Evolutionary conservation across 306 rosid species (phyloP), one percentile per base, ranked within the genome.

Genomic region (Abrus precatorius): DNA sequence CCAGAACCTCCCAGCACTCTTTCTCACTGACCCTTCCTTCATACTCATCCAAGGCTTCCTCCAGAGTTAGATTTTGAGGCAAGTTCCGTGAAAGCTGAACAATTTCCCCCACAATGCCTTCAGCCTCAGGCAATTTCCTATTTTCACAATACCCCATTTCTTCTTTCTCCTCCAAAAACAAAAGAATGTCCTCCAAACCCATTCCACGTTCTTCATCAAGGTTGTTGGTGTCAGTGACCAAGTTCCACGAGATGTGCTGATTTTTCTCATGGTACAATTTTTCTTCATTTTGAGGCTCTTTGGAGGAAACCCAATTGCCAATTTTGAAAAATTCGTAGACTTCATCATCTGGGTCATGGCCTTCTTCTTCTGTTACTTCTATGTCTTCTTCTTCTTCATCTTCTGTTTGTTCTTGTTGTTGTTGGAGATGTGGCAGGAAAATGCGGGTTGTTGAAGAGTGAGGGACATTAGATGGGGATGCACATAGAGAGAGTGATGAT

Each of bases 1-100:
- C 83, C 80, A 95, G 80, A 76, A 92, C 90, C 80, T 90, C 85
- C 83, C 85, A 55, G 8, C 96, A 91, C 74, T 89, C 88, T 75
- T 67, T 76, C 82, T 80, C 89, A 13, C 72, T 68, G 50, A 90
- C 89, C 79, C 71, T 85, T 69, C 89, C 91, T 41, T 89, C 92
- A 56, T 79, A 95, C 63, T 63, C 88, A 13, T 2, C 85, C 89
- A 95, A 43, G 20, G 68, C 92, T 83, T 92, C 97, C 38, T 93
- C 95, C 65, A 93, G 43, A 32, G 97, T 91, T 74, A 77, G 13
- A 66, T 93, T 90, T 57, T 80, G 86, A 1, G 90, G 91, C 60
- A 95, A 81, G 52, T 76, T 86, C 84, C 84, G 90, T 0, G 97
- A 94, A 63, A 82, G 87, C 11, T 82, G 85, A 80, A 93, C 56